A percentile compares a stretch with the other conserved stretches of the same genome.
These are phyloP conservation scores for Bipolaris cookei DNA, from an alignment of 2,329 filamentous ascomycete genomes.

Conservation along the genomic window DNA sequence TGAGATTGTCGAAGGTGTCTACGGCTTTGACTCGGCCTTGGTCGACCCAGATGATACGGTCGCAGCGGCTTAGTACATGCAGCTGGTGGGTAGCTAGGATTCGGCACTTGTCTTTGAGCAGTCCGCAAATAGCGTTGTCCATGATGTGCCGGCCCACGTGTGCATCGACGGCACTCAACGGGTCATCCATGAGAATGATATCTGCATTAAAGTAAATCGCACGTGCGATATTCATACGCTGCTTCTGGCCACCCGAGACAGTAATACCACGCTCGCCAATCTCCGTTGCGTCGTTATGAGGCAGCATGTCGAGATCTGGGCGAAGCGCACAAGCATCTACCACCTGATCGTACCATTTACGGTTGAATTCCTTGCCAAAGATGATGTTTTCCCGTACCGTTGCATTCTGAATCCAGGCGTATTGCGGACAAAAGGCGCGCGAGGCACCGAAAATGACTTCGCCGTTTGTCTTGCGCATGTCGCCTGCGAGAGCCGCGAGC, in stretches of 20 bases:
- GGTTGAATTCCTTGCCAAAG: conserved; percentile 78
- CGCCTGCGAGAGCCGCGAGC: conserved; percentile 85
- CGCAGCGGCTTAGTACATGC: conserved; percentile 87
- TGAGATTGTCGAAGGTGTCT: conserved; percentile 88
- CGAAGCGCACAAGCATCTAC: conserved; percentile 83
- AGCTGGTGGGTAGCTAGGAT: conserved; percentile 94
- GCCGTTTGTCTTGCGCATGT: conserved; percentile 85
- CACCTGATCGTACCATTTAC: conserved; percentile 82
- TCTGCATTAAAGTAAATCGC: conserved; percentile 70
- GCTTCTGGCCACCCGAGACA: conserved; percentile 93
- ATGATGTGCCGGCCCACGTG: conserved; percentile 77
- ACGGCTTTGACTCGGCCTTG: conserved; percentile 81
- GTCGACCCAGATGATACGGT: conserved; percentile 93
- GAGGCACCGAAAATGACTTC: conserved; percentile 77
- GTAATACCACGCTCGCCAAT: conserved; percentile 96
- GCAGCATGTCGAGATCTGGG: conserved; percentile 91
- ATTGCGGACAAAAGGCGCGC: conserved; percentile 91
- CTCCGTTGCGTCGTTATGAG: conserved; percentile 84
- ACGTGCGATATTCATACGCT: conserved; percentile 90
- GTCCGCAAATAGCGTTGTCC: conserved; percentile 88
- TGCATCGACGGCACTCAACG: conserved; percentile 63
- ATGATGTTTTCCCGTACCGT: conserved; percentile 87
- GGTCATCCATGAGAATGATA: conserved; percentile 69
- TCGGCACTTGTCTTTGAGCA: conserved; percentile 86
- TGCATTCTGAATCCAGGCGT: conserved; percentile 96